phyloP scores from a whole-genome alignment of 2,329 filamentous ascomycete genomes.

The Exophiala sp. region DNA sequence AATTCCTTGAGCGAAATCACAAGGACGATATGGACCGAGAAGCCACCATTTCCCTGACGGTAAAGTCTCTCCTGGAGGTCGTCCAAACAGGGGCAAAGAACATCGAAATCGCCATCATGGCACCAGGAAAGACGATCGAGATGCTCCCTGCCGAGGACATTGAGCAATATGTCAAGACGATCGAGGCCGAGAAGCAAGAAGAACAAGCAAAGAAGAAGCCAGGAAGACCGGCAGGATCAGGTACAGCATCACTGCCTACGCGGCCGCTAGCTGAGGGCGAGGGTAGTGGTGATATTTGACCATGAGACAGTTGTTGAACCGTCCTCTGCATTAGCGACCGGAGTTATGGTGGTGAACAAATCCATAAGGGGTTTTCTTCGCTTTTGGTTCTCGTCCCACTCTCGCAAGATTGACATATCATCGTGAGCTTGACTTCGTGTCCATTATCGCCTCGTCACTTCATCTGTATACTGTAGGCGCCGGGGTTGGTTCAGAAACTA shows the following conservation, averaged over 20 bases:
- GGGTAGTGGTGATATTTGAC: constrained; percentile 23
- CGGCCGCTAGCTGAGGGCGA: constrained; percentile 44
- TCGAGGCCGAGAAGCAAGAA: constrained; percentile 98
- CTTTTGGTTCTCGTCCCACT: neutral
- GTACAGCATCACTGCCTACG: constrained; percentile 64
- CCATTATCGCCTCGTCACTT: neutral
- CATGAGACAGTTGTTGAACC: neutral
- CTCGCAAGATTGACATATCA: neutral
- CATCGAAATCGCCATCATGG: constrained; percentile 98
- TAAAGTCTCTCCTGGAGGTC: constrained; percentile 96
- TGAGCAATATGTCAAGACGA: constrained; percentile 95
- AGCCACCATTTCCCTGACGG: constrained; percentile 90
- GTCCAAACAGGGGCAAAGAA: constrained; percentile 99
- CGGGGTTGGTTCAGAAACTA: neutral
- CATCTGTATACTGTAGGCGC: neutral
- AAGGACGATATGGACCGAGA: constrained; percentile 96
- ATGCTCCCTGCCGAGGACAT: constrained; percentile 95
- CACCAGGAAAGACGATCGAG: constrained; percentile 82
- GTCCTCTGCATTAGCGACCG: constrained; percentile 26
- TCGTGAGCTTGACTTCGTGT: neutral
- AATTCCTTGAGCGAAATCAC: constrained; percentile 98
- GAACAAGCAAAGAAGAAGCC: constrained; percentile 97
- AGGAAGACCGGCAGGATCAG: constrained; percentile 48
- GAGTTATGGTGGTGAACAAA: constrained; percentile 21
- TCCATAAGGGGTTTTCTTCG: constrained; percentile 5